phyloP scores from a whole-genome alignment of 2,329 filamentous ascomycete species.

The Simplicillium sp. region DNA sequence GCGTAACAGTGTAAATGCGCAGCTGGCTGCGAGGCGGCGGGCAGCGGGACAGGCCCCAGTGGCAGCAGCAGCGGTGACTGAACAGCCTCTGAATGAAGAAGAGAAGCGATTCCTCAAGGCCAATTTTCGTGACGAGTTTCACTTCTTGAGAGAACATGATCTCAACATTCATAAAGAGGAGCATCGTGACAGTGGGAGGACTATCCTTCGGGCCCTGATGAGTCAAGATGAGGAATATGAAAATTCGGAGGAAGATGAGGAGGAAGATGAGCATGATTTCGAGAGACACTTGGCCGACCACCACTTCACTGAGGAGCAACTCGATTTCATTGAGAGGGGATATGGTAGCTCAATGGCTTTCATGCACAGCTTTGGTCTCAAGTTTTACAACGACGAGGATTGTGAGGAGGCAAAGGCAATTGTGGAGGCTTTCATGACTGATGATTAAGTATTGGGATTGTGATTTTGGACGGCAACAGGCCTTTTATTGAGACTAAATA shows the following conservation, averaged over 20 bases:
- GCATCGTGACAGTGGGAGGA: slow-evolving; percentile 23
- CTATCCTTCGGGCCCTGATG: slow-evolving; percentile 8
- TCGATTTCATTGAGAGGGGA: neutral
- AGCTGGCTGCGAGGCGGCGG: too few relatives aligned
- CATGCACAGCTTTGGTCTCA: neutral
- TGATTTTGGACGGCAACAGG: too few relatives aligned
- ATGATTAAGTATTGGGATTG: neutral
- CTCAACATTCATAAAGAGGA: slow-evolving; percentile 25
- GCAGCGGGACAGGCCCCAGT: too few relatives aligned
- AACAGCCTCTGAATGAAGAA: neutral
- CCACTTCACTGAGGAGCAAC: neutral
- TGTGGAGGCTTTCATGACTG: neutral
- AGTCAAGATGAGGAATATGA: neutral
- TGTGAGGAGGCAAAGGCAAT: neutral
- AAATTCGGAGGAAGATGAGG: neutral
- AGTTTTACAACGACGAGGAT: neutral
- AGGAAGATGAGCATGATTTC: neutral
- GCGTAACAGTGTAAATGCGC: too few relatives aligned
- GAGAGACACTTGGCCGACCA: neutral
- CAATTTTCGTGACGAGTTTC: slow-evolving; percentile 19
- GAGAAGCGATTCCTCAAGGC: slow-evolving; percentile 25
- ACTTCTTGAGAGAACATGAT: slow-evolving; percentile 19
- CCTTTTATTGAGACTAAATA: too few relatives aligned
- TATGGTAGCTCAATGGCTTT: slow-evolving; percentile 1
- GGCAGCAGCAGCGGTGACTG: too few relatives aligned